Percentiles rank a stretch among this genome's conserved stretches.
Conservation (phyloP, 2,329 filamentous ascomycete genomes). For the Diplodia scrobiculata region DNA sequence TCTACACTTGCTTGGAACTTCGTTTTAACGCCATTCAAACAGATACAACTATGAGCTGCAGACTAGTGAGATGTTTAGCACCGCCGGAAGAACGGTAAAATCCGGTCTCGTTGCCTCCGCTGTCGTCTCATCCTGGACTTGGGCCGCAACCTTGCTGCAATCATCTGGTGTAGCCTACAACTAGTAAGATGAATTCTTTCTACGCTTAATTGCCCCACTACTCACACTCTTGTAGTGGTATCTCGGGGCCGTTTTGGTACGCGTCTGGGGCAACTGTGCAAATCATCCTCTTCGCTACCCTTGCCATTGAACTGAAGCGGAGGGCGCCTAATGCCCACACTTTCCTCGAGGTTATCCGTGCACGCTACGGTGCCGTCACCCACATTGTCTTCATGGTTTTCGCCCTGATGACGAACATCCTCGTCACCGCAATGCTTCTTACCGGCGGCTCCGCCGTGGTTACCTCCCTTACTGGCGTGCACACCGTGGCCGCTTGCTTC, state of each 20-base stretch:
- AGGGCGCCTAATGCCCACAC: constrained; percentile 84
- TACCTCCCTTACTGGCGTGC: constrained; percentile 68
- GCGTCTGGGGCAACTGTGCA: constrained; percentile 55
- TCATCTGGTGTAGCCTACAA: constrained; percentile 79
- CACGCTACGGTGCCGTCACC: constrained; percentile 71
- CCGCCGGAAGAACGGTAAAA: constrained; percentile 84
- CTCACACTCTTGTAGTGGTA: constrained; percentile 46
- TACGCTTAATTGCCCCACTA: not conserved
- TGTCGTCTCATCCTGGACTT: constrained; percentile 92
- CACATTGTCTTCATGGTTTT: constrained; percentile 64
- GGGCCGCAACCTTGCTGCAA: constrained; percentile 82
- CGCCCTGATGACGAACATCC: constrained; percentile 60
- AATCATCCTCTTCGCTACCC: constrained; percentile 83
- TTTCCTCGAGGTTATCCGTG: constrained; percentile 79
- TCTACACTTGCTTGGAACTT: not conserved
- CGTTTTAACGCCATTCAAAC: not conserved
- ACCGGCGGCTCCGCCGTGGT: constrained; percentile 77
- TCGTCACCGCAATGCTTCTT: constrained; percentile 86
- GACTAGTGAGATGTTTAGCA: constrained; percentile 91
- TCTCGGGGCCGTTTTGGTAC: constrained; percentile 67
- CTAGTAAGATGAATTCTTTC: constrained; percentile 50
- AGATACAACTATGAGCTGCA: constrained; percentile 73
- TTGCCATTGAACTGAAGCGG: constrained; percentile 87
- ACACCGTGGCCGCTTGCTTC: constrained; percentile 80
- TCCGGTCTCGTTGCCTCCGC: constrained; percentile 84